These are phyloP conservation scores for Heliocybe sulcata DNA, from an alignment of 1,284 basidiomycete species.

Conservation along the genomic window DNA sequence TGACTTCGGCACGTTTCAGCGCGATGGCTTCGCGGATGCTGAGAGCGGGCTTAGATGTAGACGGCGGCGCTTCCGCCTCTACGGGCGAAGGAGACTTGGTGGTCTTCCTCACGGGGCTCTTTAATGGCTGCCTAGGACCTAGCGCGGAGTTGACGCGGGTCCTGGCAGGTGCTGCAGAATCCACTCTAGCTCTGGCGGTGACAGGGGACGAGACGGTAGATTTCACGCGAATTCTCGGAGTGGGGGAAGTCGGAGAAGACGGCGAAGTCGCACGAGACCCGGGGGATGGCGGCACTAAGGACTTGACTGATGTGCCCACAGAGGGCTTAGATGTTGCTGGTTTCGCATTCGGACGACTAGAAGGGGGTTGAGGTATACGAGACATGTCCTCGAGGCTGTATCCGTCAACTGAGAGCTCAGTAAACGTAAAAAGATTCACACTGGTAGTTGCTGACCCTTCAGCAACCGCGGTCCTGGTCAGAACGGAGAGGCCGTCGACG, in stretches of 20 bases:
- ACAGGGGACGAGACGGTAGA: constrained; percentile 5
- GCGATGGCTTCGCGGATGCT: constrained; percentile 72
- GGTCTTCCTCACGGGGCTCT: background rate
- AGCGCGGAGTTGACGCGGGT: background rate
- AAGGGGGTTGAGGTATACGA: constrained; percentile 37
- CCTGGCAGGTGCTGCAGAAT: background rate
- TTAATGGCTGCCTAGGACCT: background rate
- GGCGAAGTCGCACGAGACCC: constrained; percentile 7
- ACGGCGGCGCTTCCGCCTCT: constrained; percentile 6
- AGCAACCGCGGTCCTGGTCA: too few species aligned
- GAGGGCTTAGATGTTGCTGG: constrained; percentile 13
- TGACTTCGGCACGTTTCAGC: constrained; percentile 64
- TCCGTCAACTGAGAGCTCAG: too few species aligned
- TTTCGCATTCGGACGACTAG: constrained; percentile 22
- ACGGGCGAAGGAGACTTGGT: background rate
- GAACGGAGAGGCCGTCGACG: too few species aligned
- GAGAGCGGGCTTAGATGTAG: constrained; percentile 27
- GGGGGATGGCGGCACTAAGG: constrained; percentile 9
- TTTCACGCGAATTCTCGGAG: constrained; percentile 7
- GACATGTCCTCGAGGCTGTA: too few species aligned
- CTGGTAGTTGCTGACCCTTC: too few species aligned
- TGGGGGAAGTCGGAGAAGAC: constrained; percentile 7
- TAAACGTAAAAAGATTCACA: too few species aligned
- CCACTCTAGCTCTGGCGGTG: background rate
- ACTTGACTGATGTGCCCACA: constrained; percentile 13